phyloP scores from a whole-genome alignment of 306 rosid species.

The Lotus japonicus region DNA sequence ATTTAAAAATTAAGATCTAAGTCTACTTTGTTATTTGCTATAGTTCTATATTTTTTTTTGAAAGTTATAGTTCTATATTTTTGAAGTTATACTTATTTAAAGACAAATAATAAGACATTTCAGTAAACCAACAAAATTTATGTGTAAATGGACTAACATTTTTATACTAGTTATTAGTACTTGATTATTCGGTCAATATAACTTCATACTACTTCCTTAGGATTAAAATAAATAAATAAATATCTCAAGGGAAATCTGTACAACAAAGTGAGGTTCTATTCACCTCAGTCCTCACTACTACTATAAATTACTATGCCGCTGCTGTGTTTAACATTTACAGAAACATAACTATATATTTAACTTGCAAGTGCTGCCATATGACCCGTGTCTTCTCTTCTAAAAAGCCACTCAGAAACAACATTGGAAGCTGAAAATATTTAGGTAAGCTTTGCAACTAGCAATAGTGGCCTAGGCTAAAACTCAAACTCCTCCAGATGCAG shows the following conservation, averaged over 20 bases:
- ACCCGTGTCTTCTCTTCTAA: background rate
- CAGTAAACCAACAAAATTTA: no score
- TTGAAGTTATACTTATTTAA: no score
- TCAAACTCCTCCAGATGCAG: slow-evolving; percentile 2
- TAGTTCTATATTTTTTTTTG: no score
- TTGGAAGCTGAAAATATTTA: background rate
- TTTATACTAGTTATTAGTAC: no score
- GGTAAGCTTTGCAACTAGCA: background rate
- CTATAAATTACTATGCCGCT: slow-evolving; percentile 9
- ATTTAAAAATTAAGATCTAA: no score
- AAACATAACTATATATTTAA: slow-evolving; percentile 13
- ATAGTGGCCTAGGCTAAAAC: background rate
- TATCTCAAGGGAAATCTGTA: slow-evolving; percentile 15
- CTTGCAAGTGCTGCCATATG: slow-evolving; percentile 7
- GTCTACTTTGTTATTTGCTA: no score
- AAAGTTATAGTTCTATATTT: no score
- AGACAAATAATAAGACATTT: no score
- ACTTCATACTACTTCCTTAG: no score
- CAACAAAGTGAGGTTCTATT: background rate
- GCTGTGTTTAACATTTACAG: slow-evolving; percentile 18
- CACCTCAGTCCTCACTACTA: slow-evolving; percentile 20
- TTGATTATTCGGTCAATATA: no score
- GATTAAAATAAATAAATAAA: background rate
- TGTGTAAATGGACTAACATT: no score
- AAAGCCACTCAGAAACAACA: background rate